Base-by-base conservation (phyloP, 805 yeast genomes). In the Teunomyces aglyptinius region DNA sequence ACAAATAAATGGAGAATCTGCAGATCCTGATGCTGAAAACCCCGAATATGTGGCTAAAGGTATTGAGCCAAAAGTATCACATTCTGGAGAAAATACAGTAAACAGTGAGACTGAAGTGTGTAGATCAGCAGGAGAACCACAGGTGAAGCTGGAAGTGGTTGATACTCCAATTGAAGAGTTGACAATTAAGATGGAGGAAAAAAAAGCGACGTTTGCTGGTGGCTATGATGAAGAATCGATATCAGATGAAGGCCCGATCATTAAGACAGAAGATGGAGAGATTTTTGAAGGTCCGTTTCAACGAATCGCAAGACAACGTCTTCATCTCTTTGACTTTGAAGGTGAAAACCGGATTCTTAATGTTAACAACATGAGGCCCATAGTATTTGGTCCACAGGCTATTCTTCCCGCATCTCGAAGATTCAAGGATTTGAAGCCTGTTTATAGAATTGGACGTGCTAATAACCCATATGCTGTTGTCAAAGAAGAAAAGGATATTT, bases 211-310 rank as follows among this genome's bases (percentile, higher is more conserved):
- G 10, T 19, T 32, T 24, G 12, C 41, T 26, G 38, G 19, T 18
- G 46, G 27, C 7, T 20, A 10, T 34, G 31, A 43, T 12, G 20
- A 32, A 20, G 39, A 32, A 15, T 8, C 13, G 11, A 31, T 35
- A 7, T 18, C 31, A 4, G 36, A 29, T 11, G 47, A 39, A 24
- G 16, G 10, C 3, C 31, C 42, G 6, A 20, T 38, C 28, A 19
- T 24, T 26, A 36, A 41, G 22, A 35, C 28, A 2, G 43, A 41
- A 24, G 29, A 29, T 20, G 46, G 44, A 11, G 50, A 46, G 16
- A 38, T 41, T 11, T 81, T 73, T 54, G 84, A 83, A 60, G 96
- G 96, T 0, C 96, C 96, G 1, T 63, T 70, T 2, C 89, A 83
- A 56, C 73, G 73, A 44, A 81, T 85, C 2, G 73, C 81, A 1